Evolutionary conservation across 177 flowering plant genomes (phyloP), one percentile per base, ranked within the genome.

Genomic region (Vitis hybrid): DNA sequence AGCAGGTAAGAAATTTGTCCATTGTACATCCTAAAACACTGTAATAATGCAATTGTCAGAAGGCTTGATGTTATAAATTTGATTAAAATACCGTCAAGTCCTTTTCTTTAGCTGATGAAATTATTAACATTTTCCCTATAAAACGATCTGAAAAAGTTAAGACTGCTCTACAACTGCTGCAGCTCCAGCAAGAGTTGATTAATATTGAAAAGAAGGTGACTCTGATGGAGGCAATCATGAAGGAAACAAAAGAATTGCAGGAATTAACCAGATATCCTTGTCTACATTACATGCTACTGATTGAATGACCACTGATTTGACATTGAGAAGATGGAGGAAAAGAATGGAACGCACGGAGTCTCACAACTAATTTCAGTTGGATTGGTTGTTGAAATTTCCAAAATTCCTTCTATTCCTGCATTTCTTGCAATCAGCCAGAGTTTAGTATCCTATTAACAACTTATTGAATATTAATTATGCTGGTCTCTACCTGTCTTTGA

Each of bases 231-330:
- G 74, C 68, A 55, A 66, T 88, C 26, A 59, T 71, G 75, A 74
- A 86, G 68, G 85, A 77, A 79, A 82, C 75, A 68, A 80, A 74
- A 75, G 86, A 81, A 70, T 60, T 89, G 82, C 84, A 85, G 77
- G 87, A 82, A 26, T 62, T 90, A 55, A 76, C 85, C 20, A 81
- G 76, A 90, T 92, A 87, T 89, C 91, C 94, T 86, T 78, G 19
- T 72, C 12, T 63, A 56, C 62, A 62, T n/a, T 18, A 52, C 60
- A 4, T 60, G 7, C 53, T 57, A 20, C 59, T 29, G 60, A 53
- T 26, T 55, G 16, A 59, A 18, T 11, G 62, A 16, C 51, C 33
- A 29, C 10, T 15, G 50, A 5, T 64, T 56, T 1, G 15, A 4
- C 20, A 5, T 3, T 18, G 60, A 20, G 10, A 18, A 18, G 29